These are phyloP conservation scores for Oenanthe sinensis DNA, from an alignment of 129 eudicot species.

Conservation along the genomic window DNA sequence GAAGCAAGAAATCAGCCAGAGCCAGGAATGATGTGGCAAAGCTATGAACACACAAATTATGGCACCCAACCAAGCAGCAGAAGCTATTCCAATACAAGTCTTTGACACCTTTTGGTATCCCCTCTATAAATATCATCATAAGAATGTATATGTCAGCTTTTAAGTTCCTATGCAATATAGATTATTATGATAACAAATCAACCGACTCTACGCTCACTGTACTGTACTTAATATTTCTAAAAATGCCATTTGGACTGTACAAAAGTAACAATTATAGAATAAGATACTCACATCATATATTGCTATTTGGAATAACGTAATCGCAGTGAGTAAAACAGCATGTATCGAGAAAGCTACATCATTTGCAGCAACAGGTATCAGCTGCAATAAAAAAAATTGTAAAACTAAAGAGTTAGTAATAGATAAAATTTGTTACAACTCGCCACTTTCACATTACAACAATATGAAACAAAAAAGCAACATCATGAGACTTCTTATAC, in stretches of 20 bases:
- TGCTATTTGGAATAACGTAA: constrained; percentile 74
- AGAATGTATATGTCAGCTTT: background rate
- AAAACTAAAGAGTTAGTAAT: background rate
- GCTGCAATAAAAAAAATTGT: constrained; percentile 33
- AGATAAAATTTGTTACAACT: background rate
- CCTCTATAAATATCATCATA: constrained; percentile 39
- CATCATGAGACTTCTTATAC: background rate
- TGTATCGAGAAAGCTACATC: constrained; percentile 97
- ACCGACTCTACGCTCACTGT: background rate
- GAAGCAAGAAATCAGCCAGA: constrained; percentile 84
- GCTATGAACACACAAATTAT: constrained; percentile 73
- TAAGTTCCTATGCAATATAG: background rate
- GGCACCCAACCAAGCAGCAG: constrained; percentile 60
- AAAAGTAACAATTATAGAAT: background rate
- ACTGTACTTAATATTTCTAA: background rate
- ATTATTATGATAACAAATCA: background rate
- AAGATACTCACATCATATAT: constrained; percentile 70
- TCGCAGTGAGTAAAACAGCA: constrained; percentile 74
- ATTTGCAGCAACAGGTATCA: constrained; percentile 97
- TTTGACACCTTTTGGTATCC: constrained; percentile 79
- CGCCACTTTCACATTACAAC: background rate
- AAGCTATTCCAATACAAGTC: constrained; percentile 45
- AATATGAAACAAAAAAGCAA: background rate
- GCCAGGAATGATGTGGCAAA: constrained; percentile 74
- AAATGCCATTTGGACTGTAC: background rate